Conservation (phyloP, 1,284 basidiomycete genomes). For the Trametes hirsuta region DNA sequence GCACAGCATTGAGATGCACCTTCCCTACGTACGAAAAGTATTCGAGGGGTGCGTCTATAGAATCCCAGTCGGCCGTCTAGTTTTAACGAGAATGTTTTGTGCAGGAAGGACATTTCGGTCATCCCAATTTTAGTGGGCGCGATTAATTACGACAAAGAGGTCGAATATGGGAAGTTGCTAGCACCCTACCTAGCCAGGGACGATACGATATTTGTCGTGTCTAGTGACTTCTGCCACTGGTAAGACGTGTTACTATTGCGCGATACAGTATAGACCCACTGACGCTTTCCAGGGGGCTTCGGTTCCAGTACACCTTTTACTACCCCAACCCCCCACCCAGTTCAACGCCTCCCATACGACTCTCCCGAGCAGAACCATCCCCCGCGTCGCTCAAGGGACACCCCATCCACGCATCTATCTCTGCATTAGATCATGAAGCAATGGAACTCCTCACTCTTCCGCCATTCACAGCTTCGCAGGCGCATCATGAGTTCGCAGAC, state of each 20-base stretch:
- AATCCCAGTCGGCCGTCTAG: neutral
- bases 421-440: conserved; percentile 75
- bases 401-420: conserved; percentile 76
- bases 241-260: conserved; percentile 37
- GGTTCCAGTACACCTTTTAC: conserved; percentile 93
- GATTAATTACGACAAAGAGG: conserved; percentile 65
- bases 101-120: conserved; percentile 74
- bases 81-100: neutral
- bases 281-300: conserved; percentile 69
- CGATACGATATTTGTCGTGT: conserved; percentile 88
- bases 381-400: conserved; percentile 42
- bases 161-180: conserved; percentile 68
- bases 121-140: conserved; percentile 94
- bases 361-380: conserved; percentile 49
- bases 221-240: conserved; percentile 99
- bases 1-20: conserved; percentile 98
- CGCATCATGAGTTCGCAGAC: conserved; percentile 67
- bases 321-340: conserved; percentile 69
- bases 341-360: conserved; percentile 50
- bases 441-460: conserved; percentile 74
- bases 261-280: conserved; percentile 1
- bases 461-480: conserved; percentile 51
- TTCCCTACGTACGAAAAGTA: conserved; percentile 89
- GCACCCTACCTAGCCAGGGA: conserved; percentile 79
- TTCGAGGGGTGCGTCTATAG: conserved; percentile 69